Base-by-base conservation (phyloP, 2,329 filamentous ascomycete genomes). In the Neoscytalidium dimidiatum region DNA sequence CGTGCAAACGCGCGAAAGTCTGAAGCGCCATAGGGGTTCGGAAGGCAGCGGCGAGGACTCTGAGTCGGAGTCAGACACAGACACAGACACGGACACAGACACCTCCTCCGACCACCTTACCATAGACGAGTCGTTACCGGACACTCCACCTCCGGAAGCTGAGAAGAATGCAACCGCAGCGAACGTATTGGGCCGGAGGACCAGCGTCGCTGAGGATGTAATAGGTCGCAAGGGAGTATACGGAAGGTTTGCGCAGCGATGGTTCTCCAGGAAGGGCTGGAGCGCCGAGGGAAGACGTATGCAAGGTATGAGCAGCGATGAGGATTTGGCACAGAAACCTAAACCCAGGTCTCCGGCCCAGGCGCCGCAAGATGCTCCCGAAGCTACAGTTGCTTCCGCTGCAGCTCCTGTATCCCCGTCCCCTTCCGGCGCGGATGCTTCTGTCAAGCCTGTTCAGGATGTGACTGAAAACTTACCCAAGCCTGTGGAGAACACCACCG, bases 211-310 rank as follows among this genome's bases (percentile, higher is more conserved):
- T 0, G 89, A 96, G 76, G 92, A 98, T 79, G 94, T 98, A 1
- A 94, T 97, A 62, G 87, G 88, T 41, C 89, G 87, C 65, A 90
- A 88, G 70, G 93, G 94, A 0, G 89, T 88, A 68, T 98, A 97
- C 76, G 94, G 94, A 4, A 85, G 92, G 41, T 97, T 98, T 75
- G 92, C 94, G 0, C 87, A 93, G 68, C 88, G 90, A 66, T 99
- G 95, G 95, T 95, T 98, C 74, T 95, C 92, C 48, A 88, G 87
- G 68, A 90, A 88, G 67, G 93, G 92, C 0, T 94, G 93, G 91
- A 89, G 88, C 61, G 81, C 88, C 66, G 90, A 91, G 66, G 88
- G 88, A 69, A 86, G 88, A 70, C 84, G 89, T 28, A 86, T 86
- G 56, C 85, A 93, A 72, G 91, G 91, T 4, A 80, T 94, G 75